phyloP scores from a whole-genome alignment of 139 green algal genomes.

The Eudorina sp. region DNA sequence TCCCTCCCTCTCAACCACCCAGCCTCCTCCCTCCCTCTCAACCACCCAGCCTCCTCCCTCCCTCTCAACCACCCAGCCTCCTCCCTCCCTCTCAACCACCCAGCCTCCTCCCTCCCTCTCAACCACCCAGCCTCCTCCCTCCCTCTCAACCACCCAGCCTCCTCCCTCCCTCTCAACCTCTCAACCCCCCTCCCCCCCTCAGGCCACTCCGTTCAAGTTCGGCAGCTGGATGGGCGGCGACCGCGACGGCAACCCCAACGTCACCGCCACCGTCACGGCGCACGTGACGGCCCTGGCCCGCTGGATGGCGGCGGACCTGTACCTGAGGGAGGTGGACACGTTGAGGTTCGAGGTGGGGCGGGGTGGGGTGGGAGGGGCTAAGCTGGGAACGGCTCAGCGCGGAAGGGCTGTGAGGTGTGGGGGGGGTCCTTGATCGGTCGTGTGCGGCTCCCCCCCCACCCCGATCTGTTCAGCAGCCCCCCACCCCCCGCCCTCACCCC shows the following conservation, averaged over 20 bases:
- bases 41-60: no score
- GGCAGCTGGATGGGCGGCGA: slow-evolving; percentile 97
- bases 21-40: no score
- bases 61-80: no score
- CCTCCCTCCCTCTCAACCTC: neutral
- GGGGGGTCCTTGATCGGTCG: no score
- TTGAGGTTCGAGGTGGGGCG: slow-evolving; percentile 86
- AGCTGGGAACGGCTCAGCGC: neutral
- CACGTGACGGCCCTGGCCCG: slow-evolving; percentile 83
- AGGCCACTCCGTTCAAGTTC: slow-evolving; percentile 74
- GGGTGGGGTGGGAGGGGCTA: neutral
- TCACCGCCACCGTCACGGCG: slow-evolving; percentile 85
- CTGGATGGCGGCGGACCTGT: slow-evolving; percentile 95
- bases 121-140: neutral
- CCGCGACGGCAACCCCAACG: slow-evolving; percentile 92
- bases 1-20: no score
- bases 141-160: neutral
- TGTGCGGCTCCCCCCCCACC: no score
- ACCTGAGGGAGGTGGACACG: slow-evolving; percentile 90
- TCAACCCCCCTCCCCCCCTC: neutral
- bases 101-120: no score
- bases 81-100: no score
- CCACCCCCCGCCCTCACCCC: no score
- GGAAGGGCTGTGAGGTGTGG: neutral
- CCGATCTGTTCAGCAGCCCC: no score